These are phyloP conservation scores for Triticum urartu DNA, from an alignment of 176 grass and related monocot species.

Conservation along the genomic window DNA sequence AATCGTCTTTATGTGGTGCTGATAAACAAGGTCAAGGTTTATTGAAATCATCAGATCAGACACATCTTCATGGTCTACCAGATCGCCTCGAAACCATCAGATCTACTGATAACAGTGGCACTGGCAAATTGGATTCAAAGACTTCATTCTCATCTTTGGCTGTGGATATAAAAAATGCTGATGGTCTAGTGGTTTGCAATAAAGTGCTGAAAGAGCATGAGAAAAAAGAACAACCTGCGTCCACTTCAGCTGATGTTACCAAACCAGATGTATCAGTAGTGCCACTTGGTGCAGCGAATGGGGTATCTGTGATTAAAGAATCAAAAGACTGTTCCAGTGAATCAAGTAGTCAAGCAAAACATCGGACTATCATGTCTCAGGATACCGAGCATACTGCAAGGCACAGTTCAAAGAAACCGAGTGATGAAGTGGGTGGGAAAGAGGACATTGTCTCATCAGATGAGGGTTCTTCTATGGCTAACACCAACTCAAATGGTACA, in stretches of 20 bases:
- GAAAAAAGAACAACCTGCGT: constrained; percentile 28
- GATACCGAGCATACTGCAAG: constrained; percentile 29
- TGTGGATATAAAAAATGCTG: neutral
- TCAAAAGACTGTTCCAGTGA: constrained; percentile 43
- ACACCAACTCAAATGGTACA: constrained; percentile 40
- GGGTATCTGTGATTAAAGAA: constrained; percentile 35
- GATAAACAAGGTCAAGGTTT: too few relatives aligned
- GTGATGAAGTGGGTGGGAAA: constrained; percentile 24
- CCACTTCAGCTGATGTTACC: constrained; percentile 13
- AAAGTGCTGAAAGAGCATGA: constrained; percentile 30
- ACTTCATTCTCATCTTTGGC: neutral
- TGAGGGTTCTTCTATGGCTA: constrained; percentile 45
- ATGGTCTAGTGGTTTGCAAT: constrained; percentile 17
- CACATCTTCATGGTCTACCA: neutral
- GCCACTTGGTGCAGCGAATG: constrained; percentile 26
- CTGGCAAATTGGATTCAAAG: constrained; percentile 32
- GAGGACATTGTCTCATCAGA: constrained; percentile 42
- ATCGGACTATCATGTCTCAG: neutral
- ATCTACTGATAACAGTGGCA: neutral
- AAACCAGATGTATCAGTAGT: constrained; percentile 23
- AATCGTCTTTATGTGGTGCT: neutral
- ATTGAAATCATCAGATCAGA: constrained; percentile 23
- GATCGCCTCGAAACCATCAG: constrained; percentile 25
- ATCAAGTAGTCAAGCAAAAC: constrained; percentile 36
- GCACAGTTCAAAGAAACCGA: constrained; percentile 37